phyloP scores from a whole-genome alignment of 1,284 basidiomycete genomes.

The Melanopsichium pennsylvanicum region DNA sequence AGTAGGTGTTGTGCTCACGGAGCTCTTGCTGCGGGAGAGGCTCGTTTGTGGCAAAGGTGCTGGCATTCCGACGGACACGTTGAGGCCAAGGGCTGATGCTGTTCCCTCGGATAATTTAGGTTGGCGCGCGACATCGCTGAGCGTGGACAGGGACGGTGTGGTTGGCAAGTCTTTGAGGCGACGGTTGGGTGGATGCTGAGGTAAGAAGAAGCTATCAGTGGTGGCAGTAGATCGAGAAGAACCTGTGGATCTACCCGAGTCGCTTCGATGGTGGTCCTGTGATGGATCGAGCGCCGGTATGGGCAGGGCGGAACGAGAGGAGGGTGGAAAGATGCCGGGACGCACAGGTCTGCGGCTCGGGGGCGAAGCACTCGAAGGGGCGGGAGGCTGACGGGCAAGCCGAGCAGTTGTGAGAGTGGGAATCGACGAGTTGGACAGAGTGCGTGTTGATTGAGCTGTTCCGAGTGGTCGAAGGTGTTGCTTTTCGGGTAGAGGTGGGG shows the following conservation, averaged over 20 bases:
- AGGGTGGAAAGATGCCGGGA: constrained; percentile 11
- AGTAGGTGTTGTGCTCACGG: constrained; percentile 42
- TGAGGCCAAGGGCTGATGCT: constrained; percentile 11
- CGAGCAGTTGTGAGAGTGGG: constrained; percentile 7
- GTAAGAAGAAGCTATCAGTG: constrained; percentile 34
- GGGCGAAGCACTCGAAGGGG: constrained; percentile 8
- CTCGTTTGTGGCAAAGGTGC: background rate
- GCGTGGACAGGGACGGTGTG: constrained; percentile 6
- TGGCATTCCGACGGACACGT: background rate
- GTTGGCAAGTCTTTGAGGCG: constrained; percentile 23
- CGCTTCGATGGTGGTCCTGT: constrained; percentile 36
- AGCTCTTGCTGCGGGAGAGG: constrained; percentile 37
- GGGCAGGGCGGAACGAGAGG: constrained; percentile 13
- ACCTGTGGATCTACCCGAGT: constrained; percentile 34
- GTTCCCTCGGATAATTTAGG: background rate
- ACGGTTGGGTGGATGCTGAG: constrained; percentile 24
- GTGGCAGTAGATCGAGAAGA: constrained; percentile 38
- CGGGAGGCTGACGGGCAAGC: constrained; percentile 16
- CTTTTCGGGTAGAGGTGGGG: constrained; percentile 16
- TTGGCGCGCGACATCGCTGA: constrained; percentile 1
- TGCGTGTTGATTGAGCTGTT: constrained; percentile 5
- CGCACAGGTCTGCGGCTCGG: constrained; percentile 12
- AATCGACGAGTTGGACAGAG: constrained; percentile 12
- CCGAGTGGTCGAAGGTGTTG: background rate
- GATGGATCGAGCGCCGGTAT: constrained; percentile 11